phyloP scores from a whole-genome alignment of 768 basidiomycete genomes.

The Chiua virens region DNA sequence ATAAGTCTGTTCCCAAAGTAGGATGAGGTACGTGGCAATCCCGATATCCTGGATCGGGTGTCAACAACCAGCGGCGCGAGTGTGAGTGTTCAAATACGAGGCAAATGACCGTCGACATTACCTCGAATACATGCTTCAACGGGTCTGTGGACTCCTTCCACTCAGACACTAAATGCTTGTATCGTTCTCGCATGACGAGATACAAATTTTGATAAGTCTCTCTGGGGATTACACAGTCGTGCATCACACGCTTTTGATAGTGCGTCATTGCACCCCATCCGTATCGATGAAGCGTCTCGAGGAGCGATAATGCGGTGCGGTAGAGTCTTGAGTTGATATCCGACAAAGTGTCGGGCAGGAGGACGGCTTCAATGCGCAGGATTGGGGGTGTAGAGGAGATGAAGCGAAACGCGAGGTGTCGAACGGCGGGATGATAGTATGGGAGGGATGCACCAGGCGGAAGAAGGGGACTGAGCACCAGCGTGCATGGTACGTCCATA shows the following conservation, averaged over 20 bases:
- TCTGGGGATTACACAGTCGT: conserved; percentile 76
- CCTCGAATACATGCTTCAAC: conserved; percentile 89
- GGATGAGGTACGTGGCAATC: conserved; percentile 90
- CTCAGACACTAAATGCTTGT: conserved; percentile 69
- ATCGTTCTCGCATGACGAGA: conserved; percentile 78
- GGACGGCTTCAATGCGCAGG: conserved; percentile 21
- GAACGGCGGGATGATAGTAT: conserved; percentile 87
- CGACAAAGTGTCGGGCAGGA: conserved; percentile 44
- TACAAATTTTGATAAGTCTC: conserved; percentile 91
- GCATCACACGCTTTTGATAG: conserved; percentile 83
- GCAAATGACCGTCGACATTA: conserved; percentile 17
- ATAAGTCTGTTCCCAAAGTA: conserved; percentile 85
- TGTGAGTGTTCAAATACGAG: neutral
- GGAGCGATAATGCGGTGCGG: conserved; percentile 75
- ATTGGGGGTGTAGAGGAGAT: conserved; percentile 33
- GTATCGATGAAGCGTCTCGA: conserved; percentile 84
- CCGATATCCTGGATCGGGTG: conserved; percentile 79
- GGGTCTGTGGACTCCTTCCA: conserved; percentile 89
- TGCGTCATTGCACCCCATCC: conserved; percentile 81
- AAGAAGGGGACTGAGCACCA: conserved; percentile 64
- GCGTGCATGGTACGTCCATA: conserved; percentile 31
- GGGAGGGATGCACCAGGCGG: conserved; percentile 54
- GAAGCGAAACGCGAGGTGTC: conserved; percentile 81
- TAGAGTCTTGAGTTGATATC: conserved; percentile 67
- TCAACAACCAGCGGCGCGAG: neutral